Evolutionary conservation across 2,329 filamentous ascomycete species (phyloP).

Genomic region (Xylariaceae sp.): DNA sequence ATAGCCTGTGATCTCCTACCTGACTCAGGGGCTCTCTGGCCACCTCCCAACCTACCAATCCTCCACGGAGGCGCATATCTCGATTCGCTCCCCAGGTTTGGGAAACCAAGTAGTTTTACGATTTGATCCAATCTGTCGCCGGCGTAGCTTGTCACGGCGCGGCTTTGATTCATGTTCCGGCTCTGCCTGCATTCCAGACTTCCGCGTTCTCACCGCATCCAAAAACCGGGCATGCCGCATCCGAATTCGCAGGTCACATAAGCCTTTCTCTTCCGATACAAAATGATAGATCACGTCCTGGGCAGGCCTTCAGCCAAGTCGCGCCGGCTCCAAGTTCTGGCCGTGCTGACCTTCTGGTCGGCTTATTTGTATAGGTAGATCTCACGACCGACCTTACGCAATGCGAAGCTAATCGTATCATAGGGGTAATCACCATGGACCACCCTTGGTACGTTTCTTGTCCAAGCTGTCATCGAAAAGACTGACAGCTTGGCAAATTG

Average conservation of each 20-base stretch:
- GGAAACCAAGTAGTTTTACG: slow-evolving; percentile 3
- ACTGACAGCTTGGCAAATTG: slow-evolving; percentile 84
- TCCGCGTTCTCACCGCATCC: background rate
- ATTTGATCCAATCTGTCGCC: background rate
- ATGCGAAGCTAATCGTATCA: slow-evolving; percentile 15
- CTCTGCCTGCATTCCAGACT: background rate
- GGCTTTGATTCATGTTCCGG: background rate
- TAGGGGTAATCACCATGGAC: slow-evolving; percentile 83
- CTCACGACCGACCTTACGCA: background rate
- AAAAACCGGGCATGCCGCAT: slow-evolving; percentile 12
- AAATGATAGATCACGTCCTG: slow-evolving; percentile 80
- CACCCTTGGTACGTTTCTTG: slow-evolving; percentile 66
- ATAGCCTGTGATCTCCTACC: slow-evolving; percentile 8
- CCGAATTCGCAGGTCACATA: slow-evolving; percentile 4
- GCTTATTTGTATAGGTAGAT: slow-evolving; percentile 69
- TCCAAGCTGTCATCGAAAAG: slow-evolving; percentile 66
- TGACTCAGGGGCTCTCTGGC: slow-evolving; percentile 13
- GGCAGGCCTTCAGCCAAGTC: slow-evolving; percentile 89
- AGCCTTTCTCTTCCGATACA: slow-evolving; percentile 11
- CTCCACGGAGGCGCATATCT: slow-evolving; percentile 2
- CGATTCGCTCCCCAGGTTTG: background rate
- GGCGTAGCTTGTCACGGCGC: background rate
- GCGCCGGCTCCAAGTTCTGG: slow-evolving; percentile 85
- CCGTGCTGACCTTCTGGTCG: slow-evolving; percentile 88
- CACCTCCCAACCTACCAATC: background rate